A percentile compares a stretch with the other conserved stretches of the same genome.
phyloP scores from a whole-genome alignment of 257 asterid genomes.

The Plantago major region DNA sequence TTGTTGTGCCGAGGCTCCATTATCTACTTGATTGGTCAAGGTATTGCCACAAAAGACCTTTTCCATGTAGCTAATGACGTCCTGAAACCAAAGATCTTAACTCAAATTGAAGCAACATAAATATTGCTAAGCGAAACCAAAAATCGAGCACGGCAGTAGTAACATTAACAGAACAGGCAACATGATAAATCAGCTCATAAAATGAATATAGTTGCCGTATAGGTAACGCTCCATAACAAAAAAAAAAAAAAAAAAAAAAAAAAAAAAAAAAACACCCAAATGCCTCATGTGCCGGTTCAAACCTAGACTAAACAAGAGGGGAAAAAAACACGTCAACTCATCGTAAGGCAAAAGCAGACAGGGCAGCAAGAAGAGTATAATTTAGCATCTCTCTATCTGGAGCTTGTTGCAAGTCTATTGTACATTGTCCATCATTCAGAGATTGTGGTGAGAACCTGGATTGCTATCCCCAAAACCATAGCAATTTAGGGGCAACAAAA shows the following conservation, averaged over 20 bases:
- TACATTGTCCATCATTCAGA: too few relatives aligned
- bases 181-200: neutral
- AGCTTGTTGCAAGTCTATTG: neutral
- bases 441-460: too few relatives aligned
- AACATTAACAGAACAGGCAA: neutral
- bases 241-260: too few relatives aligned
- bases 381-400: neutral
- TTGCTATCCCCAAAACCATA: too few relatives aligned
- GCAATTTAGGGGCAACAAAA: too few relatives aligned
- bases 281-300: conserved; percentile 8
- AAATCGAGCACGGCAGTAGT: conserved; percentile 4
- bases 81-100: conserved; percentile 45
- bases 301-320: neutral
- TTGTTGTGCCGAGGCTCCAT: conserved; percentile 45
- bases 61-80: conserved; percentile 75
- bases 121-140: neutral
- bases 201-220: neutral
- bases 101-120: conserved; percentile 2
- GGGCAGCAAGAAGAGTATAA: neutral
- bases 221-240: too few relatives aligned
- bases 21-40: conserved; percentile 47
- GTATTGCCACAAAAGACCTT: conserved; percentile 58
- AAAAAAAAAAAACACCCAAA: conserved; percentile 1
- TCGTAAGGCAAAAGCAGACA: neutral
- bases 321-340: neutral